phyloP scores from a whole-genome alignment of 306 rosid species.

The Sindora glabra region DNA sequence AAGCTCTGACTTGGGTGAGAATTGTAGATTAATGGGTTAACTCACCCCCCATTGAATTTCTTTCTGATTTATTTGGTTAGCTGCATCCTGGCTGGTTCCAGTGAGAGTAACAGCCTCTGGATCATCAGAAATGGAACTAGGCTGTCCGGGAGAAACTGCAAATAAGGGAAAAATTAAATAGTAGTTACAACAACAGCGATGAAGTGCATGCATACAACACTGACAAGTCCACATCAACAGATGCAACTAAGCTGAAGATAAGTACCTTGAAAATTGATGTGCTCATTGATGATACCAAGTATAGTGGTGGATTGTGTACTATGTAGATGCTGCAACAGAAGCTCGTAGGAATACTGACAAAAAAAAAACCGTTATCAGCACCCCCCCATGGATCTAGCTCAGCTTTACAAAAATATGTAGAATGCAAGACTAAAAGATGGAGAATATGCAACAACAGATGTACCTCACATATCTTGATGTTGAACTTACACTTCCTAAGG shows the following conservation, averaged over 20 bases:
- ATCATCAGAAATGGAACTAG: slow-evolving; percentile 80
- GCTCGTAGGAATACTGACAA: slow-evolving; percentile 83
- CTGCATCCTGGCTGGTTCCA: slow-evolving; percentile 82
- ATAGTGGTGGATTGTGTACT: slow-evolving; percentile 66
- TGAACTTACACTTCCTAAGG: slow-evolving; percentile 80
- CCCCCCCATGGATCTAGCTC: background rate
- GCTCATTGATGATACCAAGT: slow-evolving; percentile 90
- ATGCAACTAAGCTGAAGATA: slow-evolving; percentile 13
- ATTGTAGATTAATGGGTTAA: background rate
- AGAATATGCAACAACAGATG: slow-evolving; percentile 2
- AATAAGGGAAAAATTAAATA: background rate
- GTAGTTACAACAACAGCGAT: background rate
- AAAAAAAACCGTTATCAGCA: slow-evolving; percentile 19
- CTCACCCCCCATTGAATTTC: slow-evolving; percentile 98
- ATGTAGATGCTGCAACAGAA: slow-evolving; percentile 83
- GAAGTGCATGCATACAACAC: background rate
- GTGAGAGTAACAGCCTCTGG: slow-evolving; percentile 73
- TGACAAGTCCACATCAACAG: slow-evolving; percentile 4
- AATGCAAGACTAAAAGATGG: background rate
- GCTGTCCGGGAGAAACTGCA: slow-evolving; percentile 85
- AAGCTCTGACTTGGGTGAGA: background rate
- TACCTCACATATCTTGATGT: slow-evolving; percentile 95
- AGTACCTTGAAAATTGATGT: slow-evolving; percentile 85
- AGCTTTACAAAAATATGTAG: background rate
- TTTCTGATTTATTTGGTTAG: slow-evolving; percentile 72